phyloP scores from a whole-genome alignment of 805 yeast species.

The Yamadazyma ubonensis region DNA sequence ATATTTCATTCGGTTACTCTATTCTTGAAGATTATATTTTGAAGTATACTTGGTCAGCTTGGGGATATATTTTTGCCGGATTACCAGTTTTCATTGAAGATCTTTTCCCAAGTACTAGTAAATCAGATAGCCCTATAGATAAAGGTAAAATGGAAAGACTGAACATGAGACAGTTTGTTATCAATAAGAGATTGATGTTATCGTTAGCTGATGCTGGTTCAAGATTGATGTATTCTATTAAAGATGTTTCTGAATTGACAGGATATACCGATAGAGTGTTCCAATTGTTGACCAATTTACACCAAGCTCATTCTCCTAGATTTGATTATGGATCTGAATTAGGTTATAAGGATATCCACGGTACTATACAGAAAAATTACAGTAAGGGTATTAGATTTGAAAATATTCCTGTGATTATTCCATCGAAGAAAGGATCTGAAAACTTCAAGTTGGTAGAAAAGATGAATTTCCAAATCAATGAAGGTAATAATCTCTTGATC shows the following conservation, averaged over 20 bases:
- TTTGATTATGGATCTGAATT: slow-evolving; percentile 50
- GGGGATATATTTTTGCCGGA: slow-evolving; percentile 89
- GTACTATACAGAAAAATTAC: slow-evolving; percentile 77
- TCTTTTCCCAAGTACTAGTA: slow-evolving; percentile 11
- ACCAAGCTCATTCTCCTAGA: slow-evolving; percentile 70
- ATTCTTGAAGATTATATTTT: slow-evolving; percentile 81
- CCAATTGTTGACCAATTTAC: slow-evolving; percentile 69
- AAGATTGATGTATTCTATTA: slow-evolving; percentile 89
- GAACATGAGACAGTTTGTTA: slow-evolving; percentile 84
- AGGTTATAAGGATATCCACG: slow-evolving; percentile 56
- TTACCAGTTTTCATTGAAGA: slow-evolving; percentile 77
- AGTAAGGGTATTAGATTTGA: slow-evolving; percentile 76
- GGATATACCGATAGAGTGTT: slow-evolving; percentile 89
- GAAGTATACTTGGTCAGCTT: slow-evolving; percentile 92
- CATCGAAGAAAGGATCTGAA: slow-evolving; percentile 58
- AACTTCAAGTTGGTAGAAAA: slow-evolving; percentile 60
- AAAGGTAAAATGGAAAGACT: slow-evolving; percentile 41
- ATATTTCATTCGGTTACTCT: slow-evolving; percentile 63
- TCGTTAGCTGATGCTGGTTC: slow-evolving; percentile 95
- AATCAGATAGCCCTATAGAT: slow-evolving; percentile 3
- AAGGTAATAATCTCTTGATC: slow-evolving; percentile 69
- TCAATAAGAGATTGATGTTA: slow-evolving; percentile 85
- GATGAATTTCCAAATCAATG: slow-evolving; percentile 57
- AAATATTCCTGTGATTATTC: slow-evolving; percentile 77
- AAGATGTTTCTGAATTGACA: slow-evolving; percentile 85